A percentile compares a stretch with the other conserved stretches of the same genome.
These are phyloP conservation scores for Sporothrix pseudoabietina DNA, from an alignment of 2,329 filamentous ascomycete genomes.

Conservation along the genomic window DNA sequence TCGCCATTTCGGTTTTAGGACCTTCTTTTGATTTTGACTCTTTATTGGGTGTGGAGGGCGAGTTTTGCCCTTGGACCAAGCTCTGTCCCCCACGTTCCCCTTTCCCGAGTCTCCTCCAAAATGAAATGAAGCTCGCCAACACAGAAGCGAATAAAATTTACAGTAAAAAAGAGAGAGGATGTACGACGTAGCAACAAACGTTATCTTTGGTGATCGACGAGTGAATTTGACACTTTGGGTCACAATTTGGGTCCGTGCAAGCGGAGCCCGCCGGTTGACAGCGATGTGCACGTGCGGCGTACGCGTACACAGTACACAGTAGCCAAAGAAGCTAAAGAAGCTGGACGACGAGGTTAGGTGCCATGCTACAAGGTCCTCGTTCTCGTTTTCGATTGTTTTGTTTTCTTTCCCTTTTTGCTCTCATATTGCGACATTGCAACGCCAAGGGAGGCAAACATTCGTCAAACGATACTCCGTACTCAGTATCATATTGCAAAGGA, in stretches of 20 bases:
- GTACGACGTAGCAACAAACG: neutral
- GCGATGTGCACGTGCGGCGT: neutral
- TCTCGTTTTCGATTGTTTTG: neutral
- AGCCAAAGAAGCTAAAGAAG: neutral
- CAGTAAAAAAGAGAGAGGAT: neutral
- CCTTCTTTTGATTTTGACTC: neutral
- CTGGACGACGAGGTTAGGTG: neutral
- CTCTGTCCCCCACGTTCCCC: neutral
- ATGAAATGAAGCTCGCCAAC: neutral
- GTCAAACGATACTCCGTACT: neutral
- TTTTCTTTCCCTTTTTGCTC: neutral
- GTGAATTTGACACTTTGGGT: neutral
- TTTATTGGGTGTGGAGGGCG: neutral
- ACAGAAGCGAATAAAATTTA: neutral
- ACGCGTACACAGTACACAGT: neutral
- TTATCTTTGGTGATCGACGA: slow-evolving; percentile 15
- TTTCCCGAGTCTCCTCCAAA: neutral
- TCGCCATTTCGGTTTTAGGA: neutral
- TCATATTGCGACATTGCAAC: neutral
- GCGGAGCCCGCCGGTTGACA: slow-evolving; percentile 1
- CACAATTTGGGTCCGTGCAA: neutral
- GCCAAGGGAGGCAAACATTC: neutral
- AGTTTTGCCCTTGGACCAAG: neutral
- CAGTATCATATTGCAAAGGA: neutral
- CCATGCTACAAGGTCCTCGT: neutral